Percentiles rank a stretch among this genome's conserved stretches.
These are phyloP conservation scores for Lactarius deliciosus DNA, from an alignment of 768 basidiomycete genomes.

Conservation along the genomic window DNA sequence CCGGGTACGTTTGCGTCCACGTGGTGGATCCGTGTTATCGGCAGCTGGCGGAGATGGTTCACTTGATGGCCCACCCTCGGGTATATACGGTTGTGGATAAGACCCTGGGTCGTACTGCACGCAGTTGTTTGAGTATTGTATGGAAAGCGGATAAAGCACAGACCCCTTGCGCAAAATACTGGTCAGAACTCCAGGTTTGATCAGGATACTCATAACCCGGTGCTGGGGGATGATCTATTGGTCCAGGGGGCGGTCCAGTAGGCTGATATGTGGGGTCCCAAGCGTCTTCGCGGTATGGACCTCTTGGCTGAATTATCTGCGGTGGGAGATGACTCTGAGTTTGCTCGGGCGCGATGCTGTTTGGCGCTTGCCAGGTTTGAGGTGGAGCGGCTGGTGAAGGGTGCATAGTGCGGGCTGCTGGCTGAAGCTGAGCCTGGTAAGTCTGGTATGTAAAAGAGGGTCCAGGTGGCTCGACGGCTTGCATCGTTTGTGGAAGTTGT, in stretches of 20 bases:
- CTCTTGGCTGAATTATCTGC: constrained; percentile 31
- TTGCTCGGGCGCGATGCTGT: constrained; percentile 63
- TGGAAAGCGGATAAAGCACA: constrained; percentile 29
- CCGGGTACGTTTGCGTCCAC: constrained; percentile 70
- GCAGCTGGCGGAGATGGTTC: constrained; percentile 40
- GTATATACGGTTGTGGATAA: constrained; percentile 60
- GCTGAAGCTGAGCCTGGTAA: constrained; percentile 43
- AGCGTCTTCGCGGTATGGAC: constrained; percentile 32
- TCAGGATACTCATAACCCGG: constrained; percentile 60
- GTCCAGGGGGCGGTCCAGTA: constrained; percentile 40
- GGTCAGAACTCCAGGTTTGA: constrained; percentile 42
- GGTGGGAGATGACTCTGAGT: constrained; percentile 51
- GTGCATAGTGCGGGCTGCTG: constrained; percentile 44
- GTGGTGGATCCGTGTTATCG: constrained; percentile 40
- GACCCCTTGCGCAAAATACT: constrained; percentile 62
- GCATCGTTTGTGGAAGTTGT: constrained; percentile 24
- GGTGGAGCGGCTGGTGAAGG: constrained; percentile 50
- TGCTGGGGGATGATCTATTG: constrained; percentile 46
- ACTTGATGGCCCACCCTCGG: constrained; percentile 45
- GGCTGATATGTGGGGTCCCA: constrained; percentile 61
- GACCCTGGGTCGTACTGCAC: constrained; percentile 50
- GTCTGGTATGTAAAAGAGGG: constrained; percentile 35
- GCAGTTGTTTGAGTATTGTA: background rate
- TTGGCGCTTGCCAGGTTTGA: constrained; percentile 64
- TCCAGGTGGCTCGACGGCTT: constrained; percentile 31